Conservation (phyloP, 1,284 basidiomycete genomes). For the Schizophyllum amplum region DNA sequence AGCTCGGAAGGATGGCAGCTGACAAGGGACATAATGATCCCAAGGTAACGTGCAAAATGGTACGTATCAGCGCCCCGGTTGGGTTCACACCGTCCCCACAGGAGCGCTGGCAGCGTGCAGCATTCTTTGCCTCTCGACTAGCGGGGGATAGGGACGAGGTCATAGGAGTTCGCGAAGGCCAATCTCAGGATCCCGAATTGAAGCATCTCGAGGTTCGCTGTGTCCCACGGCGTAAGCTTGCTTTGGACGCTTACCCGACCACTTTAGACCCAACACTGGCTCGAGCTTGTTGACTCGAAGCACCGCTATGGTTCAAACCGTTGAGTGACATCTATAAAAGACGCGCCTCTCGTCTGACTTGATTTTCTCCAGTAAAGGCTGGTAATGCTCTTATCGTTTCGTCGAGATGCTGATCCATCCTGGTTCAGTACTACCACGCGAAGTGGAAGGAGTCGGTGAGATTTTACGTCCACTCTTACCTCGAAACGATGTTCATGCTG, state of each 20-base stretch:
- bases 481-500: background rate
- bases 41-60: no score
- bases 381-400: no score
- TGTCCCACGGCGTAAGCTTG: no score
- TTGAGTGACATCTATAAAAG: no score
- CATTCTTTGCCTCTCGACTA: constrained; percentile 32
- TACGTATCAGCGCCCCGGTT: no score
- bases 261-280: constrained; percentile 44
- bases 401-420: no score
- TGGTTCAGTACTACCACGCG: constrained; percentile 18
- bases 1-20: constrained; percentile 34
- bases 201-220: constrained; percentile 33
- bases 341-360: no score
- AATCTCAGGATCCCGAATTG: constrained; percentile 16
- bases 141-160: constrained; percentile 35
- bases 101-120: constrained; percentile 39
- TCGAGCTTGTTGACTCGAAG: constrained; percentile 64
- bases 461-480: constrained; percentile 3
- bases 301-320: constrained; percentile 63
- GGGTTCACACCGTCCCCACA: constrained; percentile 15
- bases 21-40: constrained; percentile 30
- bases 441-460: constrained; percentile 23
- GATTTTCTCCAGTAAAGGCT: no score
- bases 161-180: constrained; percentile 19
- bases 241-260: no score